Conservation (phyloP, 163 green algal species). For the Chlamydomonas reinhardtii region DNA sequence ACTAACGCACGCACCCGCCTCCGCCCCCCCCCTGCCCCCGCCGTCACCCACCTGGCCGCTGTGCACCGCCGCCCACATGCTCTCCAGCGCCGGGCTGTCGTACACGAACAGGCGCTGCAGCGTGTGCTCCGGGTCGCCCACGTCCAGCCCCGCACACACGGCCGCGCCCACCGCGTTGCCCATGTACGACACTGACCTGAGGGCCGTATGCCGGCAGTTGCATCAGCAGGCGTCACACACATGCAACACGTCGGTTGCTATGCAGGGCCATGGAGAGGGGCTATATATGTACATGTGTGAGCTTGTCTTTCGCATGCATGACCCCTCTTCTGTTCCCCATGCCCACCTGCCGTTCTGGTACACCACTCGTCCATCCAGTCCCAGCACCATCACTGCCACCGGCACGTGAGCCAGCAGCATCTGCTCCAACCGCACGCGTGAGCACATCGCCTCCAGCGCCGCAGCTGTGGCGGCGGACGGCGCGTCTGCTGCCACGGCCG, state of each 20-base stretch:
- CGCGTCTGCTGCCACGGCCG: not conserved
- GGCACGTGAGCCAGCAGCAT: constrained; percentile 23
- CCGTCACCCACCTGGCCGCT: constrained; percentile 11
- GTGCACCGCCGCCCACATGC: constrained; percentile 25
- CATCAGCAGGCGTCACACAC: no score
- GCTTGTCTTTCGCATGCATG: no score
- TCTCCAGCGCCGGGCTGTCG: constrained; percentile 25
- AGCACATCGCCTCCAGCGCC: constrained; percentile 8
- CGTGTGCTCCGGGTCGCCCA: constrained; percentile 1
- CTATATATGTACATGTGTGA: no score
- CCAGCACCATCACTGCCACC: not conserved
- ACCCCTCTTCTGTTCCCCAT: no score
- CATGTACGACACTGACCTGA: constrained; percentile 34
- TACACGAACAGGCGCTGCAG: constrained; percentile 23
- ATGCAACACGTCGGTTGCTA: no score
- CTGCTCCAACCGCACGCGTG: constrained; percentile 3
- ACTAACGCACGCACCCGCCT: no score
- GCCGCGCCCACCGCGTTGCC: not conserved
- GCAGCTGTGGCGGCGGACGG: not conserved
- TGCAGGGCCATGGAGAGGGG: no score
- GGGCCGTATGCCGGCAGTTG: no score
- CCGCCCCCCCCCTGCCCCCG: no score
- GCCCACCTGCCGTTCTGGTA: constrained; percentile 41
- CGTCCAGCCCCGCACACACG: not conserved
- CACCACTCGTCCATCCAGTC: not conserved